Percentiles rank a stretch among this genome's conserved stretches.
These are phyloP conservation scores for Flammula alnicola DNA, from an alignment of 1,284 basidiomycete genomes.

Conservation along the genomic window DNA sequence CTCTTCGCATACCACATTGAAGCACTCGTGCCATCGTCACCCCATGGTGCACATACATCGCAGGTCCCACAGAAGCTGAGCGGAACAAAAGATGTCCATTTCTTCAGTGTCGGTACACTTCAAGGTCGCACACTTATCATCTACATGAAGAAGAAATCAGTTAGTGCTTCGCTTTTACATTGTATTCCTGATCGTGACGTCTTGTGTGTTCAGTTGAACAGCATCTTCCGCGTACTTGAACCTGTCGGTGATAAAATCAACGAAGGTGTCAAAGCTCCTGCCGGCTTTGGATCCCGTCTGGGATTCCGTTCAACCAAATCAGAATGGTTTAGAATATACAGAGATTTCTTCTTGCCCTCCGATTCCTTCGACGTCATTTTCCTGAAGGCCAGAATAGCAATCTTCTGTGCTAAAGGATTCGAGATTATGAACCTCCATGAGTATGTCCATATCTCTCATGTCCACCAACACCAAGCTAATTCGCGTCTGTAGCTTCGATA, in stretches of 20 bases:
- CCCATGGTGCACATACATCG: slow-evolving; percentile 60
- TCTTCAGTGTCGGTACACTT: slow-evolving; percentile 91
- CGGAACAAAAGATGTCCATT: slow-evolving; percentile 90
- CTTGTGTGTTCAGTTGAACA: slow-evolving; percentile 58
- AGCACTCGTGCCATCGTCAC: slow-evolving; percentile 87
- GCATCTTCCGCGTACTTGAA: slow-evolving; percentile 92
- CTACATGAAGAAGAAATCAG: slow-evolving; percentile 96
- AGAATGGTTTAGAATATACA: slow-evolving; percentile 92
- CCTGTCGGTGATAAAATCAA: slow-evolving; percentile 87
- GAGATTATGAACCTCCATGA: slow-evolving; percentile 94
- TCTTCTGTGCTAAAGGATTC: slow-evolving; percentile 90
- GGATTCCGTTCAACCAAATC: slow-evolving; percentile 79
- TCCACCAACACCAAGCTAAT: background rate
- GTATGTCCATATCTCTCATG: slow-evolving; percentile 56
- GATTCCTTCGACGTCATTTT: slow-evolving; percentile 91
- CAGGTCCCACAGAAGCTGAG: slow-evolving; percentile 89
- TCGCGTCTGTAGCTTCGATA: slow-evolving; percentile 67
- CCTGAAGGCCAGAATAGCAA: slow-evolving; percentile 88
- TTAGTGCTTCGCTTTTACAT: slow-evolving; percentile 34
- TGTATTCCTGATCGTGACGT: background rate
- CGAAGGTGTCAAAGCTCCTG: slow-evolving; percentile 70
- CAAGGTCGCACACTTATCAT: slow-evolving; percentile 88
- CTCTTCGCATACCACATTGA: slow-evolving; percentile 92
- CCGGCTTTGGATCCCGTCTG: slow-evolving; percentile 74
- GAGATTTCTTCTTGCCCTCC: slow-evolving; percentile 89